Percentiles rank a stretch among this genome's conserved stretches.
phyloP scores from a whole-genome alignment of 495 filamentous ascomycete species.

The Parathielavia hyrcaniae region DNA sequence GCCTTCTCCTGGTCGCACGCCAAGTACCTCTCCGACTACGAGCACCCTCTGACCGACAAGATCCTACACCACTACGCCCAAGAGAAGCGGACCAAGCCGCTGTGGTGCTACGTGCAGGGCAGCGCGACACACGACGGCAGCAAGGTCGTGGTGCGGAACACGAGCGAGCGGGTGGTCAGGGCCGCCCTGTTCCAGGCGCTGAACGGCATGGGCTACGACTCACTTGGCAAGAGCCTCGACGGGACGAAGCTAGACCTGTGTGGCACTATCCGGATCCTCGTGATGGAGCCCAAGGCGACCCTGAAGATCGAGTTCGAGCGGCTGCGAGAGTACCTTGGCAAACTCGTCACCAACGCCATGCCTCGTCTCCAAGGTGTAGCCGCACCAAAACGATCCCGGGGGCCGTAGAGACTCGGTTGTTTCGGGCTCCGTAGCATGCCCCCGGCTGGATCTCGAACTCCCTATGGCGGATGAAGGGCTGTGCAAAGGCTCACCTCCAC shows the following conservation, averaged over 20 bases:
- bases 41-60: constrained; percentile 34
- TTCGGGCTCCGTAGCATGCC: neutral
- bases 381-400: neutral
- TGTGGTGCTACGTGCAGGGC: constrained; percentile 48
- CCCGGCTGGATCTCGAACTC: too few species aligned
- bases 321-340: neutral
- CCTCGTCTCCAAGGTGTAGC: neutral
- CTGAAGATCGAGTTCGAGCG: constrained; percentile 2
- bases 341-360: neutral
- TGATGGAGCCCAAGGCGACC: constrained; percentile 19
- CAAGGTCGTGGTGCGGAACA: constrained; percentile 49
- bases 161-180: constrained; percentile 41
- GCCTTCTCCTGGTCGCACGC: constrained; percentile 21
- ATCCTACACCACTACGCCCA: constrained; percentile 26
- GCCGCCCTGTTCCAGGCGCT: constrained; percentile 47
- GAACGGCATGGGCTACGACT: constrained; percentile 49
- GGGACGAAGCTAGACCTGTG: constrained; percentile 14
- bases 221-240: constrained; percentile 39
- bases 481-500: too few species aligned
- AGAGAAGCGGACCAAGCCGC: constrained; percentile 27
- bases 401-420: neutral
- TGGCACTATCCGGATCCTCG: constrained; percentile 28
- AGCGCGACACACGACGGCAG: constrained; percentile 19
- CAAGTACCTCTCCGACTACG: constrained; percentile 29
- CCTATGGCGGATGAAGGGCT: too few species aligned